Evolutionary conservation across 2,329 filamentous ascomycete species (phyloP), one percentile per base, ranked within the genome.

Genomic region (Fusarium goolgardi): DNA sequence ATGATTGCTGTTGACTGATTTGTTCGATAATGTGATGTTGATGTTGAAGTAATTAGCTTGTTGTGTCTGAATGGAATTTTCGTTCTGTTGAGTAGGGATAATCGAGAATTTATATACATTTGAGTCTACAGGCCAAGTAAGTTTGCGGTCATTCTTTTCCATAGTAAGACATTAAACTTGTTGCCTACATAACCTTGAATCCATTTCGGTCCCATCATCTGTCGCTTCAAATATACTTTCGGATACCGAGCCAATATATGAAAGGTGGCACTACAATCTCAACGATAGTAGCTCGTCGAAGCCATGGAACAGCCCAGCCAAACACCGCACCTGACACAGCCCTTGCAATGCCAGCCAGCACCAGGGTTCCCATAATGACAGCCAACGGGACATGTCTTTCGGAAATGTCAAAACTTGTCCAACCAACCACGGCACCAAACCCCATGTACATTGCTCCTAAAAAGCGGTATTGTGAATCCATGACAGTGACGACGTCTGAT

Each of bases 381-480:
- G 35, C 45, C 13, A 55, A 16, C 1, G 31, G 40, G 9, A 47
- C 12, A n/a, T 35, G 43, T 15, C 43, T 47, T 8, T 31, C 31
- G 6, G 35, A 5, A 27, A 55, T 37, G 2, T 55, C n/a, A 3
- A 12, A 47, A 1, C 32, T 32, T 2, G 41, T 37, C 51, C 51
- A 55, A 9, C 18, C 41, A 16, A 37, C 15, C 5, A 23, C n/a
- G 3, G 6, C 15, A 2, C 51, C 51, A 6, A 35, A n/a, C 3
- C 40, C 51, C 7, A 47, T 29, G 15, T 47, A 55, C 11, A 47
- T 47, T 10, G 23, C 29, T 5, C 51, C 41, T 2, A 47, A 18
- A 8, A 35, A 55, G 15, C 51, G 40, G 6, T 55, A 37, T 16
- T 55, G 41, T n/a, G 51, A 47, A 20, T 55, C 51, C 41, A 55